A percentile compares a stretch with the other conserved stretches of the same genome.
phyloP scores from a whole-genome alignment of 1,139 yeast genomes.

The Lodderomyces elongisporus region DNA sequence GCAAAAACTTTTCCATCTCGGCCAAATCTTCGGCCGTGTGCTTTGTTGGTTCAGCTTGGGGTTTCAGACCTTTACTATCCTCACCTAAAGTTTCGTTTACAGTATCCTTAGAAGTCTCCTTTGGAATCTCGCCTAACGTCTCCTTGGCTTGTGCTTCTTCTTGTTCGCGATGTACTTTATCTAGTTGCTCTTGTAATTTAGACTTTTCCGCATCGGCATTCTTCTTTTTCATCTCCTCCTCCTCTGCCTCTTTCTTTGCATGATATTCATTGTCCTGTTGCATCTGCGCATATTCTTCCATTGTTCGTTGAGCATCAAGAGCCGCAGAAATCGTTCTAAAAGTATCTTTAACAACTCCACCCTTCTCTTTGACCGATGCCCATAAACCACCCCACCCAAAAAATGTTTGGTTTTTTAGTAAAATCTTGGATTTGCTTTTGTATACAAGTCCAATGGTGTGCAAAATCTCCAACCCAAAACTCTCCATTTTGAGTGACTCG shows the following conservation, averaged over 20 bases:
- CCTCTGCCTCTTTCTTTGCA: slow-evolving; percentile 36
- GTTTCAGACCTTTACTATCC: slow-evolving; percentile 12
- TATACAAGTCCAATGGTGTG: slow-evolving; percentile 83
- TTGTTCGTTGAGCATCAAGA: slow-evolving; percentile 81
- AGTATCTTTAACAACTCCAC: slow-evolving; percentile 79
- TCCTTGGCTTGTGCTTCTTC: slow-evolving; percentile 6
- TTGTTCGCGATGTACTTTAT: slow-evolving; percentile 18
- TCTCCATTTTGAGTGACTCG: slow-evolving; percentile 84
- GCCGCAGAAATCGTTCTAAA: slow-evolving; percentile 83
- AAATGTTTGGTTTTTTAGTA: slow-evolving; percentile 60
- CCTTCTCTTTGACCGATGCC: slow-evolving; percentile 80
- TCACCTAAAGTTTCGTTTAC: slow-evolving; percentile 5
- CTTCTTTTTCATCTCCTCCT: slow-evolving; percentile 19
- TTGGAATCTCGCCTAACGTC: slow-evolving; percentile 8
- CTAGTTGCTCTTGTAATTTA: slow-evolving; percentile 20
- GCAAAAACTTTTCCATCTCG: slow-evolving; percentile 76
- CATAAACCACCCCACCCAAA: slow-evolving; percentile 84
- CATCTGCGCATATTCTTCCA: slow-evolving; percentile 74
- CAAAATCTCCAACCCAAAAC: slow-evolving; percentile 85
- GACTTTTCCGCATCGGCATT: slow-evolving; percentile 14
- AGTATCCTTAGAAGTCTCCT: slow-evolving; percentile 1
- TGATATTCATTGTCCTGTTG: slow-evolving; percentile 57
- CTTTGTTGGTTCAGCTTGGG: slow-evolving; percentile 31
- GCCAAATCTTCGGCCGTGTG: slow-evolving; percentile 81
- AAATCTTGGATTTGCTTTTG: slow-evolving; percentile 58